Percentiles rank a stretch among this genome's conserved stretches.
phyloP scores from a whole-genome alignment of 208 protist species.

The Leishmania braziliensis region DNA sequence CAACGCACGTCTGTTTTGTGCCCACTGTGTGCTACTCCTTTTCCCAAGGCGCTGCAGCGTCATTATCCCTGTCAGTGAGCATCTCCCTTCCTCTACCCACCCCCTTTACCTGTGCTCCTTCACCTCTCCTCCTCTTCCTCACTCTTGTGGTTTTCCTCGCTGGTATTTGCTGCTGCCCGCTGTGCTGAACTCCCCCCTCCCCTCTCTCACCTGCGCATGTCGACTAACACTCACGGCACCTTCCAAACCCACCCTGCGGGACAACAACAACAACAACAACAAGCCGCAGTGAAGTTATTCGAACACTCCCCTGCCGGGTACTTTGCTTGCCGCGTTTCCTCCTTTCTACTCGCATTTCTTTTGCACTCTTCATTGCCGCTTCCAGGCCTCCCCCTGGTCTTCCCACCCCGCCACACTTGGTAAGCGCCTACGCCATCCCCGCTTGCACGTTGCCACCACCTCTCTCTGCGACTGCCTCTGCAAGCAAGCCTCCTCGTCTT shows the following conservation, averaged over 20 bases:
- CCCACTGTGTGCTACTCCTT: neutral
- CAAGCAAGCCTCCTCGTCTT: neutral
- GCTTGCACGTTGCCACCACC: neutral
- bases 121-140: neutral
- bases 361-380: neutral
- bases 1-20: neutral
- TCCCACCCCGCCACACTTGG: neutral
- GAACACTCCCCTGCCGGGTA: neutral
- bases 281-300: neutral
- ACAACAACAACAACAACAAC: neutral
- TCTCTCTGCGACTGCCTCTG: neutral
- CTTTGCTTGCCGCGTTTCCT: neutral
- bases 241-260: neutral
- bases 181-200: neutral
- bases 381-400: neutral
- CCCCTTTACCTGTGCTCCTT: neutral
- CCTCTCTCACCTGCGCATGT: neutral
- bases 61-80: neutral
- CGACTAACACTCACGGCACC: neutral
- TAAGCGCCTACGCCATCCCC: neutral
- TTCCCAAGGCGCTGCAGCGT: neutral
- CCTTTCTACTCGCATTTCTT: neutral
- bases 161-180: neutral
- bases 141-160: neutral
- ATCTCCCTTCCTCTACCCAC: neutral